Evolutionary conservation across 2,329 filamentous ascomycete genomes (phyloP).

Genomic region (Aspergillus aculeatus): DNA sequence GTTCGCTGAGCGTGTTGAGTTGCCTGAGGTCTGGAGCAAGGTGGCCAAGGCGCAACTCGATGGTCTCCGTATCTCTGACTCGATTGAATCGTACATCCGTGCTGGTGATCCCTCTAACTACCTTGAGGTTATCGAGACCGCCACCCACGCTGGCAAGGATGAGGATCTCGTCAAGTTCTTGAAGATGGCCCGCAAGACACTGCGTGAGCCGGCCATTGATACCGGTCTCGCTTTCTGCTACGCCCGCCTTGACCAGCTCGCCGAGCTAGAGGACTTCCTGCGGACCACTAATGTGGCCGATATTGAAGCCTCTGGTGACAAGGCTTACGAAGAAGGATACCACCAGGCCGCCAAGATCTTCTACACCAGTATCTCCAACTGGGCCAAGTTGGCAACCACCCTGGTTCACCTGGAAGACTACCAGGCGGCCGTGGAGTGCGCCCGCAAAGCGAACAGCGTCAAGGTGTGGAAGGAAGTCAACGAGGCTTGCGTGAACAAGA

Average conservation of each 20-base stretch:
- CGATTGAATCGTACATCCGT: slow-evolving; percentile 96
- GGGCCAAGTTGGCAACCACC: slow-evolving; percentile 97
- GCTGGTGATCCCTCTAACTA: slow-evolving; percentile 92
- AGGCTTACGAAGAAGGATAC: slow-evolving; percentile 90
- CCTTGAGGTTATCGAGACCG: slow-evolving; percentile 92
- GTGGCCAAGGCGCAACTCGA: slow-evolving; percentile 98
- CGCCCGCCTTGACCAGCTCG: slow-evolving; percentile 84
- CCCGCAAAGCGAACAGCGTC: slow-evolving; percentile 97
- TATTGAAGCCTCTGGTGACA: slow-evolving; percentile 94
- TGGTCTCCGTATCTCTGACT: slow-evolving; percentile 85
- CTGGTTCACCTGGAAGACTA: slow-evolving; percentile 97
- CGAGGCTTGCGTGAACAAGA: slow-evolving; percentile 92
- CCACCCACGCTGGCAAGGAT: slow-evolving; percentile 93
- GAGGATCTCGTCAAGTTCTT: slow-evolving; percentile 96
- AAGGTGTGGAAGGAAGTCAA: slow-evolving; percentile 99
- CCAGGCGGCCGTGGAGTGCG: slow-evolving; percentile 95
- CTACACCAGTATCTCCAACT: slow-evolving; percentile 97
- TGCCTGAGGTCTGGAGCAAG: slow-evolving; percentile 96
- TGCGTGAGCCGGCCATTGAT: slow-evolving; percentile 89
- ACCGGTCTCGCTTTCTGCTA: slow-evolving; percentile 92
- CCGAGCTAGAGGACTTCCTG: slow-evolving; percentile 94
- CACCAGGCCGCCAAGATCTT: slow-evolving; percentile 99
- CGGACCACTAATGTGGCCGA: slow-evolving; percentile 91
- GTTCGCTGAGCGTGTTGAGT: slow-evolving; percentile 90
- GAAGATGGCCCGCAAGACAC: slow-evolving; percentile 94